A percentile compares a stretch with the other conserved stretches of the same genome.
phyloP scores from a whole-genome alignment of 305 asterid genomes.

The Stenogyne calaminthoides region DNA sequence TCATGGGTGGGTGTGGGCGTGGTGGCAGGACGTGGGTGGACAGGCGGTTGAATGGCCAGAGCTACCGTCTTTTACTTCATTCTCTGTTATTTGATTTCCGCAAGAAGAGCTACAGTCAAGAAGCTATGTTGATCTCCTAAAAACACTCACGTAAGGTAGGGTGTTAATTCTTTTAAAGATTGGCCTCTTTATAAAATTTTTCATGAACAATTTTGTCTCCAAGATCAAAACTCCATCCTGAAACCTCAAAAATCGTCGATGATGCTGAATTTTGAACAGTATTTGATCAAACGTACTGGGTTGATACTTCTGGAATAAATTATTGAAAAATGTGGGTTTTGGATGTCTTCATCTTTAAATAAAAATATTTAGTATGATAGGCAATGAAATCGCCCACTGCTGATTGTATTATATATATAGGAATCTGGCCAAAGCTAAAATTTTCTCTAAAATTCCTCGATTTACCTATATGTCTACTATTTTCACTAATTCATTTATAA shows the following conservation, averaged over 20 bases:
- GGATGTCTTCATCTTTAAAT: too few species aligned
- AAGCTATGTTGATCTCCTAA: slow-evolving; percentile 21
- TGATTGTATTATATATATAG: too few species aligned
- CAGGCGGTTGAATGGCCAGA: too few species aligned
- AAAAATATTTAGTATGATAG: too few species aligned
- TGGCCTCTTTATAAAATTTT: slow-evolving; percentile 64
- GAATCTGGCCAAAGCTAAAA: too few species aligned
- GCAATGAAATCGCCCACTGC: too few species aligned
- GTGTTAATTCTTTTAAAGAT: slow-evolving; percentile 25
- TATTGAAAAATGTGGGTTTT: too few species aligned
- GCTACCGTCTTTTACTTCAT: slow-evolving; percentile 44
- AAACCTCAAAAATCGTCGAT: slow-evolving; percentile 49
- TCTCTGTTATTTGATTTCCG: slow-evolving; percentile 37
- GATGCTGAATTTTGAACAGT: slow-evolving; percentile 31
- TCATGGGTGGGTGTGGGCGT: too few species aligned
- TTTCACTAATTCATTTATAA: neutral
- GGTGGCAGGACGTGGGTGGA: too few species aligned
- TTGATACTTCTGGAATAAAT: too few species aligned
- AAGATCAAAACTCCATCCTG: slow-evolving; percentile 58
- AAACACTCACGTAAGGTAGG: slow-evolving; percentile 25
- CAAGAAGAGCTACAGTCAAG: slow-evolving; percentile 20
- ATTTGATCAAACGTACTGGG: too few species aligned
- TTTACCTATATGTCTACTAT: neutral
- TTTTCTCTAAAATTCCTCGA: neutral
- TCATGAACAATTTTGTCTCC: slow-evolving; percentile 86